Conservation (phyloP, 176 grass and related monocot species). For the Oryza rufipogon region DNA sequence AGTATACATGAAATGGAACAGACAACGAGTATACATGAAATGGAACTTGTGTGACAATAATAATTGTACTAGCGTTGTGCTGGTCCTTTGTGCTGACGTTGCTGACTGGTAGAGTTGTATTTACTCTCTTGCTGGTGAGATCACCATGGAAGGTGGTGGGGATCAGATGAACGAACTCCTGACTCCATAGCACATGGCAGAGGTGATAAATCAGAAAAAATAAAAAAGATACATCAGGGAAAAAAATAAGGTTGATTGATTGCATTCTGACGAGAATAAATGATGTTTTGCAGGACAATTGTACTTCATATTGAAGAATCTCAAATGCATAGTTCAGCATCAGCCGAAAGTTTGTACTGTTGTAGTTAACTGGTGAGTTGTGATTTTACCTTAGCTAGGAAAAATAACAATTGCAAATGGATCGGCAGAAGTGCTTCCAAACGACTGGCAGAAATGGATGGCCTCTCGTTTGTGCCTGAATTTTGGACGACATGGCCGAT, state of each 20-base stretch:
- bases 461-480: not conserved
- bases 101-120: not conserved
- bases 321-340: not conserved
- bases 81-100: not conserved
- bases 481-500: not conserved
- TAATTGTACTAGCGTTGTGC: constrained; percentile 2
- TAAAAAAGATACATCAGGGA: not conserved
- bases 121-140: constrained; percentile 6
- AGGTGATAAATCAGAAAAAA: not conserved
- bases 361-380: not conserved
- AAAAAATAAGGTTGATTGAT: constrained; percentile 7
- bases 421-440: constrained; percentile 5
- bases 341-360: not conserved
- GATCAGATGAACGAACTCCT: not conserved
- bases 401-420: not conserved
- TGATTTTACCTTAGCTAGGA: not conserved
- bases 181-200: not conserved
- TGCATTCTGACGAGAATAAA: constrained; percentile 11
- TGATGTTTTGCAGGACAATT: constrained; percentile 27
- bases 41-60: not conserved
- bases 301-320: not conserved
- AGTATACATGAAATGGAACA: not conserved
- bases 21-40: not conserved
- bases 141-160: not conserved
- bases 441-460: not conserved